Evolutionary conservation across 257 asterid genomes (phyloP), one percentile per base, ranked within the genome.

Genomic region (Petunia secreta): DNA sequence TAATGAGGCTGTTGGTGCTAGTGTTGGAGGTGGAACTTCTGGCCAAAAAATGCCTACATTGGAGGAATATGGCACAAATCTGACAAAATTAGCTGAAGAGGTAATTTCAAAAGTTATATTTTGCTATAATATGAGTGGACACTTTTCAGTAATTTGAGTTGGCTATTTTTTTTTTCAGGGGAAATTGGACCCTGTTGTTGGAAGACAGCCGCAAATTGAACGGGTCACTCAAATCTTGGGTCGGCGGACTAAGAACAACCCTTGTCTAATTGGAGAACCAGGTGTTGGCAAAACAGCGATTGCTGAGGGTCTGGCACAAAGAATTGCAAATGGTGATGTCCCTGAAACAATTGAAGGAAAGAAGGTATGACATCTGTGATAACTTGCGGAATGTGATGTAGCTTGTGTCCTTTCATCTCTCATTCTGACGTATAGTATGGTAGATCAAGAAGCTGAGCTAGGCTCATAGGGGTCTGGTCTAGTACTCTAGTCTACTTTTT

Each of bases 271-370:
- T 83, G 99, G 99, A 85, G 99, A 95, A 85, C 99, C 99, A 44
- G 99, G 99, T 82, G 99, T 95, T 36, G 99, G 99, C 38, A 95
- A 95, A 90, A 95, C 99, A 82, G 99, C 99, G 74, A 92, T 95
- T 82, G 99, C 99, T 34, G 99, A 95, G 86, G 98, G 99, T 44
- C 93, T 95, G 67, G 99, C 99, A 66, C 99, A 95, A 85, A 89
- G 99, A 87, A 95, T 95, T 84, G 93, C 97, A 68, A 90, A 15
- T 77, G 97, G 99, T 11, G 99, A 93, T 86, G 98, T 93, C 81
- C 99, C 99, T 4, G 99, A 95, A 89, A 95, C 99, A 38, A 89
- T 95, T 67, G 97, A 95, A 79, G 99, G 99, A 80, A 95, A 95
- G 88, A 95, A 91, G 97, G 99, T 95, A 85, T 52, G 80, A 79